Conservation (phyloP, 345 rosid species). For the Eucalyptus melliodora region DNA sequence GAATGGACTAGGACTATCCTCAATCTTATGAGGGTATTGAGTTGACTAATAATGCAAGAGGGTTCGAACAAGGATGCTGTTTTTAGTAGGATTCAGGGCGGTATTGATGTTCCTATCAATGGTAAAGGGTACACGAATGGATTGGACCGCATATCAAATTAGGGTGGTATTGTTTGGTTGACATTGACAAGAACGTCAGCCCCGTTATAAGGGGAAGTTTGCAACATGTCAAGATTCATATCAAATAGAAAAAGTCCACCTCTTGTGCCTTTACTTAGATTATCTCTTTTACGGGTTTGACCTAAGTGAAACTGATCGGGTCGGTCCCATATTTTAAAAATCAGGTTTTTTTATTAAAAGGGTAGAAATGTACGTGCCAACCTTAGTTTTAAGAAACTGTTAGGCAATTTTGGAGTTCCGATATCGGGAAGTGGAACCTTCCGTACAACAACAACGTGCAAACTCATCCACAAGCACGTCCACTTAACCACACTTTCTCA, state of each 20-base stretch:
- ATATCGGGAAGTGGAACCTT: neutral
- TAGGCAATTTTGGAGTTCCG: neutral
- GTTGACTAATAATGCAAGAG: neutral
- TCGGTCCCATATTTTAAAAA: neutral
- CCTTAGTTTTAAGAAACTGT: neutral
- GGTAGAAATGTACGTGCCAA: neutral
- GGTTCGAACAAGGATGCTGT: neutral
- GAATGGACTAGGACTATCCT: neutral
- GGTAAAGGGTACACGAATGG: neutral
- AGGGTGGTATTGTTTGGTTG: neutral
- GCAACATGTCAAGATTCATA: neutral
- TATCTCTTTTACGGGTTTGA: neutral
- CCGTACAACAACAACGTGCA: neutral
- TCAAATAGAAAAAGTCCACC: neutral
- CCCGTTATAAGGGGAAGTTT: neutral
- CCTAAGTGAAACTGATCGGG: neutral
- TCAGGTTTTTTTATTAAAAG: neutral
- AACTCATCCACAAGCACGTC: neutral
- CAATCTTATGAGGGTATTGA: neutral
- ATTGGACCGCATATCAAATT: neutral
- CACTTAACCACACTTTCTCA: neutral
- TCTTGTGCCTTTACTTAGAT: neutral
- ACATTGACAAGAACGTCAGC: neutral
- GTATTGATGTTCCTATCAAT: neutral
- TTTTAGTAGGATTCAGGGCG: neutral